Evolutionary conservation across 2,329 filamentous ascomycete genomes (phyloP).

Genomic region (Aspergillus jensenii): DNA sequence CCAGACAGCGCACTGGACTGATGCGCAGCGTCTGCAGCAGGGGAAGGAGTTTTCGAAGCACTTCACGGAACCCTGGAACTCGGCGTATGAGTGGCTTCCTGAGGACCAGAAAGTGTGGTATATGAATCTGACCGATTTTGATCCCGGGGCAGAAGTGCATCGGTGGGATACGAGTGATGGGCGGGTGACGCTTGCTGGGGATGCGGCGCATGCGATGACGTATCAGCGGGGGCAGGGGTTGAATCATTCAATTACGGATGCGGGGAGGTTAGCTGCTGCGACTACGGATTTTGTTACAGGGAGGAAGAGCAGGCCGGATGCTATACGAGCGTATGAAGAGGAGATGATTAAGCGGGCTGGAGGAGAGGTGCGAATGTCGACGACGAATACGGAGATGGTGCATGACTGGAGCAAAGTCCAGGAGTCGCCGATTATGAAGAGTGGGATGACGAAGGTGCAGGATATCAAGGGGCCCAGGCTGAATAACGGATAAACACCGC

Average conservation of each 20-base stretch:
- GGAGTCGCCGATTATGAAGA: slow-evolving; percentile 18
- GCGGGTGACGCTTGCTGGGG: slow-evolving; percentile 53
- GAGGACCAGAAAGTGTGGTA: slow-evolving; percentile 22
- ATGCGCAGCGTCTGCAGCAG: slow-evolving; percentile 25
- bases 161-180: slow-evolving; percentile 27
- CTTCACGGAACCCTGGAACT: slow-evolving; percentile 49
- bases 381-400: slow-evolving; percentile 47
- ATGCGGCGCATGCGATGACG: slow-evolving; percentile 61
- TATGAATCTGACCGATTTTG: slow-evolving; percentile 17
- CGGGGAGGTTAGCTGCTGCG: slow-evolving; percentile 17
- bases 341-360: slow-evolving; percentile 44
- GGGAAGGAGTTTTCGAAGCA: slow-evolving; percentile 39
- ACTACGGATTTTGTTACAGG: slow-evolving; percentile 14
- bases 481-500: no score
- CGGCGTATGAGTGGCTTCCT: slow-evolving; percentile 21
- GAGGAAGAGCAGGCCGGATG: slow-evolving; percentile 12
- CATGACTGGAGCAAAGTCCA: slow-evolving; percentile 40
- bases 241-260: slow-evolving; percentile 50
- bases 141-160: slow-evolving; percentile 13
- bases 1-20: slow-evolving; percentile 16
- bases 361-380: slow-evolving; percentile 46
- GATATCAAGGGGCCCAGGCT: neutral
- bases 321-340: slow-evolving; percentile 29
- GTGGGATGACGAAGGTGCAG: slow-evolving; percentile 11
- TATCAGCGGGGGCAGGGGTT: slow-evolving; percentile 60